These are phyloP conservation scores for Ustilago trichophora DNA, from an alignment of 1,284 basidiomycete genomes.

Conservation along the genomic window DNA sequence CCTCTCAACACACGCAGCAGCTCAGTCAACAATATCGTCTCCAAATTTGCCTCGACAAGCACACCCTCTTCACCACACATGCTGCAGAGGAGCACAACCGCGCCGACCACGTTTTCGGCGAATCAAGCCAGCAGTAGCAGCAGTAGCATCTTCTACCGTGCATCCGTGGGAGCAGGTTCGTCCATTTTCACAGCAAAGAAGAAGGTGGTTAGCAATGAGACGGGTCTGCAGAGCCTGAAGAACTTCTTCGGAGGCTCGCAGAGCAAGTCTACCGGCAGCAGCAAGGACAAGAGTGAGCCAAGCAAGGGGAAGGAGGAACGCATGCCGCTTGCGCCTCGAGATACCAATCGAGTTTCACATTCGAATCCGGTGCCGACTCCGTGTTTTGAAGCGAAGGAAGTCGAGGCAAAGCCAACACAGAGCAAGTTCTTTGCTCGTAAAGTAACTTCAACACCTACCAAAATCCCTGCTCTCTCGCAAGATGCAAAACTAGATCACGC, in stretches of 20 bases:
- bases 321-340: constrained; percentile 13
- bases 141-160: constrained; percentile 21
- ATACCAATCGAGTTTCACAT: constrained; percentile 14
- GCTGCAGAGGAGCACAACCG: constrained; percentile 24
- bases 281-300: no score
- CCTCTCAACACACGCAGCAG: constrained; percentile 10
- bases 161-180: not conserved
- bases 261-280: not conserved
- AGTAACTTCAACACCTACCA: not conserved
- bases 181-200: constrained; percentile 9
- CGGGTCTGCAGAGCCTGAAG: constrained; percentile 41
- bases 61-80: not conserved
- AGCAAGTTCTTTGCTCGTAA: constrained; percentile 34
- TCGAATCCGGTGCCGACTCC: not conserved
- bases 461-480: not conserved
- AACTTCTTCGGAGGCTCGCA: constrained; percentile 20
- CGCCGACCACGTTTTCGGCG: constrained; percentile 1
- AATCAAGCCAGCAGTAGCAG: not conserved
- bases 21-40: constrained; percentile 14
- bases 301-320: constrained; percentile 3
- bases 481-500: constrained; percentile 13
- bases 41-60: not conserved
- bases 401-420: constrained; percentile 10
- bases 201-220: constrained; percentile 34
- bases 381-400: not conserved